Evolutionary conservation across 371 early-diverging fungal genomes (phyloP), one percentile per base, ranked within the genome.

Genomic region (Capillidium heterosporum): DNA sequence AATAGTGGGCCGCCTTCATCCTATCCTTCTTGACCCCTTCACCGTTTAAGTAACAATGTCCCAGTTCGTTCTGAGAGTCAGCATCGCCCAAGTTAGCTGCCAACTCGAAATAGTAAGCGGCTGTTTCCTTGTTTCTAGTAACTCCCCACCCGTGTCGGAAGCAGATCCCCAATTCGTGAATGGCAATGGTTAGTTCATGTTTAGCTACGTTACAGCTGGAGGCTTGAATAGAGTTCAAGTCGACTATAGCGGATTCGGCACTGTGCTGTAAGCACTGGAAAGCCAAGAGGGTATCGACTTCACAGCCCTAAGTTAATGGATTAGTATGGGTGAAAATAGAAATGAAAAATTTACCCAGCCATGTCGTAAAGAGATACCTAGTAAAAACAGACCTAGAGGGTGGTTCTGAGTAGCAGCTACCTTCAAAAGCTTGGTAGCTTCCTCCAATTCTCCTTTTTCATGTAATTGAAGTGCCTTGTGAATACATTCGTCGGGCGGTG

Each of bases 141-240:
- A 82, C 89, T 39, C 94, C 92, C 94, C 94, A 94, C 10, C 94
- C 94, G 65, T 91, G 87, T 29, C 81, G 74, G 67, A 85, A 92
- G 59, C 80, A 81, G 62, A 84, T 71, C 1, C 64, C 64, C 1
- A 94, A 72, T 67, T 91, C 92, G 65, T 85, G 85, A 48, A 93
- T 81, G 1, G 90, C 90, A 59, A 89, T 67, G 1, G 81, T 78
- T 50, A 87, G 52, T 57, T 73, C 74, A 19, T 69, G 68, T 60
- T 71, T 73, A 28, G 70, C 65, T 7, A 65, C 68, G 11, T 27
- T 35, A 8, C 35, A 39, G 19, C 53, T 57, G 5, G 48, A 32
- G 40, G 15, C 29, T 21, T 60, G 31, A 50, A 58, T 50, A 1
- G 59, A 61, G 31, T 76, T 71, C 32, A 79, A 61, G 56, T 81